Conservation (phyloP, 441 rosid species). For the Flueggea neowawraea region DNA sequence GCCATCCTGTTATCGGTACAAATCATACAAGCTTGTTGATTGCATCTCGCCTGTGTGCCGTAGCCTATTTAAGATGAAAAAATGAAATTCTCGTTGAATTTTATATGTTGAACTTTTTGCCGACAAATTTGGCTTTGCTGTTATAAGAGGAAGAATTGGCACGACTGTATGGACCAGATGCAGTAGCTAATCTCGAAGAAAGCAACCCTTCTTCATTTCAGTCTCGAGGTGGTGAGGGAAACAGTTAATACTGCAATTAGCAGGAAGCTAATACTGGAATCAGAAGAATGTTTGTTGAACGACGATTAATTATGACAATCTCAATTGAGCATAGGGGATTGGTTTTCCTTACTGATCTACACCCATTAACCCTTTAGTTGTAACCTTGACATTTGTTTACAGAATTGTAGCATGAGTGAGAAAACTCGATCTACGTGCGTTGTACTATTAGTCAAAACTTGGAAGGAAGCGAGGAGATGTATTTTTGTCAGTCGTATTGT, state of each 20-base stretch:
- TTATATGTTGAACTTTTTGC: background rate
- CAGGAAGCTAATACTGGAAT: too few species aligned
- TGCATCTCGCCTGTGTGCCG: too few species aligned
- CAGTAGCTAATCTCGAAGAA: slow-evolving; percentile 59
- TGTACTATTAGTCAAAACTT: too few species aligned
- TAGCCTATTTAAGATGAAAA: too few species aligned
- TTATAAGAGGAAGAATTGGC: slow-evolving; percentile 78
- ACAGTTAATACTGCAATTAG: slow-evolving; percentile 15
- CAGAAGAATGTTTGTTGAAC: slow-evolving; percentile 13
- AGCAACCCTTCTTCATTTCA: slow-evolving; percentile 30
- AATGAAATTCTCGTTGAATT: background rate
- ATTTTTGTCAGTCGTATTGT: too few species aligned
- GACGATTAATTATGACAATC: slow-evolving; percentile 13
- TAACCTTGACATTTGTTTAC: slow-evolving; percentile 20
- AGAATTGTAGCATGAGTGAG: slow-evolving; percentile 3
- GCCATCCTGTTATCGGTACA: too few species aligned
- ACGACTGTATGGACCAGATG: slow-evolving; percentile 68
- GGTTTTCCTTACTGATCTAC: slow-evolving; percentile 31
- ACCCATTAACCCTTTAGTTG: slow-evolving; percentile 33
- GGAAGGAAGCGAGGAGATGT: too few species aligned
- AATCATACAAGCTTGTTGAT: too few species aligned
- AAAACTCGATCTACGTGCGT: background rate
- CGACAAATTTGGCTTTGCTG: background rate
- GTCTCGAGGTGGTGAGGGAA: slow-evolving; percentile 32
- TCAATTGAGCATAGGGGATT: slow-evolving; percentile 6